Evolutionary conservation across 1,139 yeast species (phyloP).

Genomic region (Hyphopichia pseudoburtonii): DNA sequence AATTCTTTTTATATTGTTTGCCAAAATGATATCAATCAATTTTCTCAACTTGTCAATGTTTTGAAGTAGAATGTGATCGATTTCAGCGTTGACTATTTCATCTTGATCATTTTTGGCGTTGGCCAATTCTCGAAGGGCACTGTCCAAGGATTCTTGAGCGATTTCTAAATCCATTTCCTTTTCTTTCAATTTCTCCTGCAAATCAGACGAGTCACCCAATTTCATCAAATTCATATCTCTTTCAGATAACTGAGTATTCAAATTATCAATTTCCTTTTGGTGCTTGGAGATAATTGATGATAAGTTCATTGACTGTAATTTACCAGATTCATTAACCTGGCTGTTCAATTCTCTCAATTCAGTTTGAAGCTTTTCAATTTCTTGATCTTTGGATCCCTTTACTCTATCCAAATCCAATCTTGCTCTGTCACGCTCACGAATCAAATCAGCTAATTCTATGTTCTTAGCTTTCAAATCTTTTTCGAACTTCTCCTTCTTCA

Average conservation of each 20-base stretch:
- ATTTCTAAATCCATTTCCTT: slow-evolving; percentile 81
- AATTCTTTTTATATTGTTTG: slow-evolving; percentile 67
- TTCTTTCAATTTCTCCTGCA: slow-evolving; percentile 55
- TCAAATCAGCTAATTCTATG: slow-evolving; percentile 83
- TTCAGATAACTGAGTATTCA: slow-evolving; percentile 37
- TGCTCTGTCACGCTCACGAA: slow-evolving; percentile 88
- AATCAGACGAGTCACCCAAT: slow-evolving; percentile 22
- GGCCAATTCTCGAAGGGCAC: slow-evolving; percentile 62
- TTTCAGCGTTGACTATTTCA: slow-evolving; percentile 56
- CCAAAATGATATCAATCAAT: slow-evolving; percentile 72
- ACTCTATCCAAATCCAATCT: slow-evolving; percentile 77
- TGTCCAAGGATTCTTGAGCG: slow-evolving; percentile 76
- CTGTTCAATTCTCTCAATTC: slow-evolving; percentile 64
- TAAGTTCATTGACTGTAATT: slow-evolving; percentile 66
- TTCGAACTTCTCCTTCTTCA: slow-evolving; percentile 79
- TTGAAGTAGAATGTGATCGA: slow-evolving; percentile 52
- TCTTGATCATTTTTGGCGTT: slow-evolving; percentile 56
- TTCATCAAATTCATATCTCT: slow-evolving; percentile 22
- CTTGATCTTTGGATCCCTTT: slow-evolving; percentile 65
- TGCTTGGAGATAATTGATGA: slow-evolving; percentile 63
- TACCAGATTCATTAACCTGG: slow-evolving; percentile 62
- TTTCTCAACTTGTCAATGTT: slow-evolving; percentile 53
- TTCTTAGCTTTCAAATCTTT: slow-evolving; percentile 84
- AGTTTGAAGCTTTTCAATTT: slow-evolving; percentile 65
- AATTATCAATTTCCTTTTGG: slow-evolving; percentile 50